These are phyloP conservation scores for Neurospora hispaniola DNA, from an alignment of 495 filamentous ascomycete species.

Conservation along the genomic window DNA sequence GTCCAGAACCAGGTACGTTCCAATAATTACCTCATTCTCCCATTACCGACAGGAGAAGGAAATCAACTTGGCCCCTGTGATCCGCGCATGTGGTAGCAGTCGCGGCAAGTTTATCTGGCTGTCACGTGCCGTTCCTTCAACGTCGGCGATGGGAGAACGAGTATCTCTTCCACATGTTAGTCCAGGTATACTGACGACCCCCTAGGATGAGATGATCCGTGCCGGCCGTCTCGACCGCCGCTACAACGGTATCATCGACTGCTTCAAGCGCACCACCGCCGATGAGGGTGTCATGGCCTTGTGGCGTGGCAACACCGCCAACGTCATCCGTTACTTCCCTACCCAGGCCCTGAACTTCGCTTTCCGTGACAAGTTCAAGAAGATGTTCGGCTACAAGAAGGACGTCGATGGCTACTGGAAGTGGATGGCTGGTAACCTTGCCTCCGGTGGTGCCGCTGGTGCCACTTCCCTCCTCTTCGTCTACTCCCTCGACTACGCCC, in stretches of 20 bases:
- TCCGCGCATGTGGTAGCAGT: neutral
- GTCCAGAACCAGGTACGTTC: slow-evolving; percentile 97
- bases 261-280: slow-evolving; percentile 80
- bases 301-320: slow-evolving; percentile 99
- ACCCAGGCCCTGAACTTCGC: slow-evolving; percentile 99
- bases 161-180: neutral
- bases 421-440: slow-evolving; percentile 99
- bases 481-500: slow-evolving; percentile 99
- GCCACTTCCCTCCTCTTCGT: slow-evolving; percentile 99
- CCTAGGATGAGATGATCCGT: slow-evolving; percentile 99
- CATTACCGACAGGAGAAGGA: neutral
- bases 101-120: slow-evolving; percentile 1
- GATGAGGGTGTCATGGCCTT: slow-evolving; percentile 78
- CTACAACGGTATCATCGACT: slow-evolving; percentile 89
- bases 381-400: slow-evolving; percentile 99
- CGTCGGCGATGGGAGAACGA: neutral
- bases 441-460: slow-evolving; percentile 99
- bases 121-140: slow-evolving; percentile 10
- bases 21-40: neutral
- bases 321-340: slow-evolving; percentile 99
- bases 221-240: slow-evolving; percentile 93
- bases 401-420: slow-evolving; percentile 94
- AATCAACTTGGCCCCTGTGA: slow-evolving; percentile 3
- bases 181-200: slow-evolving; percentile 8
- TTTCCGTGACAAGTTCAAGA: slow-evolving; percentile 99